Conservation (phyloP, 768 basidiomycete genomes). For the Dioszegia crocea region DNA sequence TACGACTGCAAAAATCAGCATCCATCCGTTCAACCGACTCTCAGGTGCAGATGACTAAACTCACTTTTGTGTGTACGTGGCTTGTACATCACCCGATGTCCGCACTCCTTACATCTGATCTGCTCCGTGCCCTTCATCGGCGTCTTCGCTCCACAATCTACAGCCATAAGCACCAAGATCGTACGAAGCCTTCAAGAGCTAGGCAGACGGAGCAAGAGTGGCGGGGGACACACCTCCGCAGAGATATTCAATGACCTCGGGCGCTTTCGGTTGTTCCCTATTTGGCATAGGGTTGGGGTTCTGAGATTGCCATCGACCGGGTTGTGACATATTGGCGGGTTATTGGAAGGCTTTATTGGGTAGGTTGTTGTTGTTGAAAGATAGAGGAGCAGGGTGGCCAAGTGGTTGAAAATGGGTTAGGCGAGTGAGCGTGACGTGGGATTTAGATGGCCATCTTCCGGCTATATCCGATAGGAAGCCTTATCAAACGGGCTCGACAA, state of each 20-base stretch:
- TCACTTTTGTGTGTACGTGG: constrained; percentile 88
- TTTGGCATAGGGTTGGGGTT: constrained; percentile 39
- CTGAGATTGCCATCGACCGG: constrained; percentile 15
- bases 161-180: constrained; percentile 54
- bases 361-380: neutral
- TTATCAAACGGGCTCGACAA: neutral
- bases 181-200: neutral
- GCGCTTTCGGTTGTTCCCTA: constrained; percentile 21
- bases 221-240: constrained; percentile 31
- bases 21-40: neutral
- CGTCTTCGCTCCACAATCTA: constrained; percentile 90
- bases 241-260: constrained; percentile 37
- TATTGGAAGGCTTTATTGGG: neutral
- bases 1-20: too few species aligned
- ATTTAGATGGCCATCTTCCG: neutral
- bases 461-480: neutral
- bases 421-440: neutral
- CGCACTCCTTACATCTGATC: constrained; percentile 92
- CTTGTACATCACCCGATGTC: constrained; percentile 98
- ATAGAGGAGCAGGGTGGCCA: neutral
- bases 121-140: constrained; percentile 86
- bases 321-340: constrained; percentile 29
- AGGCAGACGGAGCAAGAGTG: neutral
- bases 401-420: neutral
- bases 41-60: too few species aligned